phyloP scores from a whole-genome alignment of 352 stramenopile species.

The Pythium chondricola region DNA sequence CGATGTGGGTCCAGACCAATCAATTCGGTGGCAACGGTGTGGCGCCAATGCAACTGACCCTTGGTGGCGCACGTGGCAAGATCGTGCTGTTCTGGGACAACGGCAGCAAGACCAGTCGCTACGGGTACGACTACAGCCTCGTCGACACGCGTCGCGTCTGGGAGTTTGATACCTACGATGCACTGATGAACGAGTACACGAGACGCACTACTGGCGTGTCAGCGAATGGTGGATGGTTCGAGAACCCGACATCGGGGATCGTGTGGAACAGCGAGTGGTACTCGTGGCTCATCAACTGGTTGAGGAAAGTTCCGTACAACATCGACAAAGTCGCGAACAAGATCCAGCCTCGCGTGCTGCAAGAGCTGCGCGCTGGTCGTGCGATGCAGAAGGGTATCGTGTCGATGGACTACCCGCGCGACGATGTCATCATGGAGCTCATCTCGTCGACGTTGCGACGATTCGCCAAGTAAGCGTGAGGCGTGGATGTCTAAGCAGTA shows the following conservation, averaged over 20 bases:
- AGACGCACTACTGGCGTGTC: not conserved
- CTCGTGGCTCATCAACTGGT: slow-evolving; percentile 1
- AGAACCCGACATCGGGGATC: slow-evolving; percentile 11
- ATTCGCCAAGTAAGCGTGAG: too few species aligned
- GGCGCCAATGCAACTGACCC: not conserved
- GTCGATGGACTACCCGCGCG: slow-evolving; percentile 9
- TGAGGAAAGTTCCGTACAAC: not conserved
- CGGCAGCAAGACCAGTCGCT: slow-evolving; percentile 6
- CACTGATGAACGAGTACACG: not conserved
- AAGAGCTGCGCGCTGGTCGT: too few species aligned
- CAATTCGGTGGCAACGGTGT: too few species aligned
- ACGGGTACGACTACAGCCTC: slow-evolving; percentile 6
- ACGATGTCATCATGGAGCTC: slow-evolving; percentile 7
- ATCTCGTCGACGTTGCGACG: too few species aligned
- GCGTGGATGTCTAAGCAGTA: too few species aligned
- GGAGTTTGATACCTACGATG: slow-evolving; percentile 2
- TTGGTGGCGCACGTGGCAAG: slow-evolving; percentile 3
- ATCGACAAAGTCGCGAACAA: slow-evolving; percentile 7
- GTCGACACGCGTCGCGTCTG: slow-evolving; percentile 2
- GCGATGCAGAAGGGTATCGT: slow-evolving; percentile 14
- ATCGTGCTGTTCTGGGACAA: slow-evolving; percentile 8
- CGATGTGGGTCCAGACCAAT: not conserved
- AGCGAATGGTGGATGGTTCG: not conserved
- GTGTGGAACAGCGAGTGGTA: too few species aligned
- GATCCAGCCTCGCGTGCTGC: not conserved